Conservation (phyloP, 495 filamentous ascomycete genomes). For the Penicillium goetzii region DNA sequence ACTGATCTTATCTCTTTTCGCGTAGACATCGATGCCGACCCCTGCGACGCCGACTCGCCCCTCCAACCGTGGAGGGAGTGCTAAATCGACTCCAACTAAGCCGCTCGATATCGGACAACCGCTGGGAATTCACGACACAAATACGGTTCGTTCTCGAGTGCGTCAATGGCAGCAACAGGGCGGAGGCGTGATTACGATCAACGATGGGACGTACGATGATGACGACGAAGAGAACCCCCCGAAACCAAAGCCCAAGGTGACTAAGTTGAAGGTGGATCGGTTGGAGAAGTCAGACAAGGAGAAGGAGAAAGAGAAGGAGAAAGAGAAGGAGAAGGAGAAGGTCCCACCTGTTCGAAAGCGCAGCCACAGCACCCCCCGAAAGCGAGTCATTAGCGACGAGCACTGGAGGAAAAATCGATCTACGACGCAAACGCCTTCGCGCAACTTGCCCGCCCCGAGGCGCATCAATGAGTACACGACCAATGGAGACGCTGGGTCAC, state of each 20-base stretch:
- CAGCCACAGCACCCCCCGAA: slow-evolving; percentile 65
- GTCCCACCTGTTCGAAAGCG: slow-evolving; percentile 32
- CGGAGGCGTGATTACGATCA: slow-evolving; percentile 58
- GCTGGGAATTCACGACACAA: slow-evolving; percentile 57
- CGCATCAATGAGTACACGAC: slow-evolving; percentile 49
- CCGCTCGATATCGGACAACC: slow-evolving; percentile 56
- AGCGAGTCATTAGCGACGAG: slow-evolving; percentile 78
- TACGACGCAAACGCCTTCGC: slow-evolving; percentile 50
- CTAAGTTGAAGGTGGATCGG: slow-evolving; percentile 31
- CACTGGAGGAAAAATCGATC: slow-evolving; percentile 66
- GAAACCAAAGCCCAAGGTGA: slow-evolving; percentile 33
- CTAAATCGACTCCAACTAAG: slow-evolving; percentile 43
- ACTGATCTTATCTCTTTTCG: slow-evolving; percentile 9
- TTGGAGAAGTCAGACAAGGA: slow-evolving; percentile 23
- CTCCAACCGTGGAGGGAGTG: slow-evolving; percentile 44
- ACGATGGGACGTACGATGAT: slow-evolving; percentile 43
- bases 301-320: slow-evolving; percentile 20
- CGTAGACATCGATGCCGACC: slow-evolving; percentile 49
- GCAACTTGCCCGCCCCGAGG: slow-evolving; percentile 55
- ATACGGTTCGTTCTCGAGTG: slow-evolving; percentile 69
- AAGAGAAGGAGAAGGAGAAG: slow-evolving; percentile 23
- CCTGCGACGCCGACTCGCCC: slow-evolving; percentile 47
- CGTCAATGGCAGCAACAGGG: slow-evolving; percentile 76
- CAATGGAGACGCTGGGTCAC: slow-evolving; percentile 37
- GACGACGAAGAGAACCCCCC: slow-evolving; percentile 43